These are phyloP conservation scores for Kodamaea anthophila DNA, from an alignment of 1,139 yeast genomes.

Conservation along the genomic window DNA sequence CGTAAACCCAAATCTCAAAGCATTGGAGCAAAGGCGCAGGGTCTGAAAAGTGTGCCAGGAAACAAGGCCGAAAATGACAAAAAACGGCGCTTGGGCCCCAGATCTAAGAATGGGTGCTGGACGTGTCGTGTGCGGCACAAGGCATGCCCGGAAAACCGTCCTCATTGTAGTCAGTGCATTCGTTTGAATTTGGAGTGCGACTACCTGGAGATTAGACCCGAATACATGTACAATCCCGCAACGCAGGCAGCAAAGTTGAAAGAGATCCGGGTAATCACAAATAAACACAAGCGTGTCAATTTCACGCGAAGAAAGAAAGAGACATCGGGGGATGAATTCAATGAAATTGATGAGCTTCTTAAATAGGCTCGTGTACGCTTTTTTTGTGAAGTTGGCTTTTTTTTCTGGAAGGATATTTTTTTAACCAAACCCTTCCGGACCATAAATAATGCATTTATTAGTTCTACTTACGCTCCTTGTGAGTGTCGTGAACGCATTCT, in stretches of 20 bases:
- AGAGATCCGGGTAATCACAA: slow-evolving; percentile 40
- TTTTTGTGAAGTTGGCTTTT: neutral
- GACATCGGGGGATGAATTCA: neutral
- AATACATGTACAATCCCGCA: slow-evolving; percentile 42
- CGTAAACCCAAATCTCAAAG: slow-evolving; percentile 6
- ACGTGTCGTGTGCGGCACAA: slow-evolving; percentile 62
- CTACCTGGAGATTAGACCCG: slow-evolving; percentile 47
- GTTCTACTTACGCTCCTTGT: slow-evolving; percentile 6
- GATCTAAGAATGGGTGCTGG: slow-evolving; percentile 64
- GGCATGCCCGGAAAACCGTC: slow-evolving; percentile 58
- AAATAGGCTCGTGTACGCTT: too few species aligned
- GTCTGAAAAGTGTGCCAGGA: too few species aligned
- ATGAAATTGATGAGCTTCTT: neutral
- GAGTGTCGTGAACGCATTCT: slow-evolving; percentile 50
- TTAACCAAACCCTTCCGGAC: too few species aligned
- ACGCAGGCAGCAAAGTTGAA: slow-evolving; percentile 39
- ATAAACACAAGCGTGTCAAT: slow-evolving; percentile 21
- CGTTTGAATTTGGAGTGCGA: slow-evolving; percentile 49
- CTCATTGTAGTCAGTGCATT: slow-evolving; percentile 48
- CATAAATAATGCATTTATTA: slow-evolving; percentile 3
- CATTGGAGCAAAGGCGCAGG: too few species aligned
- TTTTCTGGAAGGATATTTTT: too few species aligned
- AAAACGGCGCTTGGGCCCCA: slow-evolving; percentile 17
- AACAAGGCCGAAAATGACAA: slow-evolving; percentile 7
- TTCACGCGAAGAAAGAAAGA: slow-evolving; percentile 8